Conservation (phyloP, 2,329 filamentous ascomycete species). For the Trichoderma arundinaceum region DNA sequence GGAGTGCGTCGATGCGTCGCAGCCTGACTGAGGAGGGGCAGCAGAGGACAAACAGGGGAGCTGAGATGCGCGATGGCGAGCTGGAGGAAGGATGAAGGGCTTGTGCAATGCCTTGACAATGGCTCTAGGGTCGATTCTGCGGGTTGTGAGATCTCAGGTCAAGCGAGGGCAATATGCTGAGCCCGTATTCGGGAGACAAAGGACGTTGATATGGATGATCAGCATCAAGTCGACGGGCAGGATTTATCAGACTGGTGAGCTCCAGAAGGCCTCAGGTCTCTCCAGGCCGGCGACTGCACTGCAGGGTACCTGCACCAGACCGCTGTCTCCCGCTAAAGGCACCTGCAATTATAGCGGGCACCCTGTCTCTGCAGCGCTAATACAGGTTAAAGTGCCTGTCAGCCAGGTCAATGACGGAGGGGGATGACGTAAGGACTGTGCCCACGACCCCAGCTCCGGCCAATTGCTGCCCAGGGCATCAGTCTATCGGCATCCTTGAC, state of each 20-base stretch:
- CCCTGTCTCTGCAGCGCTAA: not conserved
- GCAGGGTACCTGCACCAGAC: not conserved
- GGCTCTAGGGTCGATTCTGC: not conserved
- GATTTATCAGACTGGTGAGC: slow-evolving; percentile 8
- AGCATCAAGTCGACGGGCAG: slow-evolving; percentile 5
- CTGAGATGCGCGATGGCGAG: not conserved
- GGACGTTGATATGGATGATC: no score
- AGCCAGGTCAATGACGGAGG: not conserved
- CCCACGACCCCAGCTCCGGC: not conserved
- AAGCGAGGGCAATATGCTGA: not conserved
- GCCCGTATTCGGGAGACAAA: no score
- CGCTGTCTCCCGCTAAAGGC: not conserved
- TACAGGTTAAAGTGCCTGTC: not conserved
- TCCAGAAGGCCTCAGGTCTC: not conserved
- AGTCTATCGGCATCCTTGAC: not conserved
- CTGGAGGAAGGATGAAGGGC: not conserved
- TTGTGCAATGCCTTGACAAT: not conserved
- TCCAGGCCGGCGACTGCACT: not conserved
- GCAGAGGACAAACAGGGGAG: not conserved
- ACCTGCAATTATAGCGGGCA: not conserved
- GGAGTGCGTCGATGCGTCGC: slow-evolving; percentile 27
- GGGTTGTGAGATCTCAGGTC: not conserved
- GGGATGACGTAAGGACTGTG: slow-evolving; percentile 26
- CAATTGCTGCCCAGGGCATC: slow-evolving; percentile 13
- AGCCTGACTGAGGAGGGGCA: slow-evolving; percentile 26